These are phyloP conservation scores for Pythium guiyangense DNA, from an alignment of 352 stramenopile genomes.

Conservation along the genomic window DNA sequence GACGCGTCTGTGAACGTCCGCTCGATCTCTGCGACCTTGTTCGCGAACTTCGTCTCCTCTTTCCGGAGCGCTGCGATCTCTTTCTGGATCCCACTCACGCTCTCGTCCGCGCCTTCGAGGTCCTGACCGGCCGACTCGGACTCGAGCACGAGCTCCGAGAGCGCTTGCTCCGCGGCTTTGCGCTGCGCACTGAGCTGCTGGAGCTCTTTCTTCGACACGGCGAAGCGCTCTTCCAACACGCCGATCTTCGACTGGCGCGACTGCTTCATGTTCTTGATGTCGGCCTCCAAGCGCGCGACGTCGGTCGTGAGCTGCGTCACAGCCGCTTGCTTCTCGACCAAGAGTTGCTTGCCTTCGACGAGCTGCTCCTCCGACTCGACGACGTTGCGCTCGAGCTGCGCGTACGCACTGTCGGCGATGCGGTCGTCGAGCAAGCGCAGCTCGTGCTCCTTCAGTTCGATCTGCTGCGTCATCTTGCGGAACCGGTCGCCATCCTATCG, in stretches of 20 bases:
- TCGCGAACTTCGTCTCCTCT: conserved; percentile 64
- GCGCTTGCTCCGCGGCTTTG: conserved; percentile 60
- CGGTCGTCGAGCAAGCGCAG: conserved; percentile 70
- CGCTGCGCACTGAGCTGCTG: conserved; percentile 54
- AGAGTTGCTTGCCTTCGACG: conserved; percentile 46
- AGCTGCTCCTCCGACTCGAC: conserved; percentile 70
- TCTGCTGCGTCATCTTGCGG: conserved; percentile 64
- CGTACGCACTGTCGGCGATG: conserved; percentile 74
- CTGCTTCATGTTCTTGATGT: conserved; percentile 82
- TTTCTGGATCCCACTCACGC: conserved; percentile 41
- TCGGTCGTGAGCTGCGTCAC: conserved; percentile 79
- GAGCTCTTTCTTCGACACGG: conserved; percentile 68
- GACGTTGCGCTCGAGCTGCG: conserved; percentile 75
- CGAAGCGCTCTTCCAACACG: conserved; percentile 70
- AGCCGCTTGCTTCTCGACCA: conserved; percentile 56
- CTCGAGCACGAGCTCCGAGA: conserved; percentile 72
- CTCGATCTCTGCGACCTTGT: conserved; percentile 67
- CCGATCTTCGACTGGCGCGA: conserved; percentile 80
- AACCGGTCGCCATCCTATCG: conserved; percentile 63
- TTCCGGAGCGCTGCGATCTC: conserved; percentile 57
- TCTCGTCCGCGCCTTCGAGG: conserved; percentile 54
- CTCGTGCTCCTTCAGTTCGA: conserved; percentile 85
- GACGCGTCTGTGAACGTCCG: conserved; percentile 53
- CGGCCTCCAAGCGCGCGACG: conserved; percentile 60
- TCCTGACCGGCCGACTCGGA: conserved; percentile 68